Base-by-base conservation (phyloP, 1,284 basidiomycete genomes). In the Ceratobasidium sp. region DNA sequence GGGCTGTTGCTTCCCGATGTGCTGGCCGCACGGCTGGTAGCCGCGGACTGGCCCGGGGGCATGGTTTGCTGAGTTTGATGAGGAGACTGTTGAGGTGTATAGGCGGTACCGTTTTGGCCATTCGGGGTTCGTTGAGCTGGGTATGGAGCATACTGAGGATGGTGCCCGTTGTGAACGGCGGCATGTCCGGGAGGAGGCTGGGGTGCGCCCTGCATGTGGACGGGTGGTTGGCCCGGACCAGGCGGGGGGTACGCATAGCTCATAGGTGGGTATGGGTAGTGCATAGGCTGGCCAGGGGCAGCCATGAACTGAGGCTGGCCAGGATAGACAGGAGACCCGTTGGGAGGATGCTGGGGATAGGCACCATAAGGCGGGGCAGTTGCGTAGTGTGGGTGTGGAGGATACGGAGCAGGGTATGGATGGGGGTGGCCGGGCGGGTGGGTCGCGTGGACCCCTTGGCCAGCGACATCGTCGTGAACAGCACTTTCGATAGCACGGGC, bases 401-500 rank as follows among this genome's bases (percentile, higher is more conserved):
- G 64, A 16, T 53, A 57, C 9, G 50, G 52, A 50, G 64, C 53
- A 1, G 64, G 64, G 28, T 57, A 69, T 9, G 62, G 46, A 48
- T 65, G 62, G n/a, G 64, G 64, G 28, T 53, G 64, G 32, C 50
- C 50, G 1, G 64, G 45, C 36, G 64, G 64, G 48, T 69, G 64
- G 6, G 64, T 48, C 3, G 64, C 64, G 21, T 69, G 64, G 23
- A 69, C 64, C 3, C 64, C 64, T 45, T 53, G 52, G 21, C 39
- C 39, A n/a, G 36, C 12, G 2, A 45, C 39, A 28, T 69, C 50
- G 28, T 69, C 64, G 36, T 69, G 64, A 23, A 69, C 64, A 5
- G 64, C 64, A 34, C 64, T 69, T 57, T 73, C 74, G 43, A 73
- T 73, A 23, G 74, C 72, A 28, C 72, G 53, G 36, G 75, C 75